Base-by-base conservation (phyloP, 2,329 filamentous ascomycete species). In the Beauveria sp. region DNA sequence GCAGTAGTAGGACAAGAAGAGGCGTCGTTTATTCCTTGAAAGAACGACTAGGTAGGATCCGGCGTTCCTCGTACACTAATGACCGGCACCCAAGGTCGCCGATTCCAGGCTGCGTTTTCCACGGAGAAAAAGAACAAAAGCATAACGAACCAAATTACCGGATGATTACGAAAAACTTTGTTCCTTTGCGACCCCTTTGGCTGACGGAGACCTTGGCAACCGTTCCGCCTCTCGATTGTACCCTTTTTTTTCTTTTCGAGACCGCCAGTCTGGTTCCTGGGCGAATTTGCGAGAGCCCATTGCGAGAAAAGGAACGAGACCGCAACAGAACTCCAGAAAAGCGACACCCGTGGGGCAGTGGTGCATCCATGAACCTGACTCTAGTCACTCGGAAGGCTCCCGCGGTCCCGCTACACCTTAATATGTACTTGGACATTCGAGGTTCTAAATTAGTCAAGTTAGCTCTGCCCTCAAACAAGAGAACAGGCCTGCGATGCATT, bases 381-480 rank as follows among this genome's bases (percentile, higher is more conserved):
- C 24, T 51, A 51, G 55, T 30, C 51, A 34, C 22, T 43, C 55
- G 55, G 55, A 52, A 58, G 55, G 18, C 22, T 51, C 55, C 55
- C 55, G 55, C 55, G 55, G 55, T 58, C 48, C n/a, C 34, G 5
- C 34, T 37, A 37, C 12, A 37, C 12, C 34, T 37, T 14, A 37
- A 37, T 16, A 37, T 37, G 12, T 37, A 37, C 18, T 43, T 43
- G 7, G 18, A 8, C 9, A 30, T 43, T 55, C 37, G 18, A 55
- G 18, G 52, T 55, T 41, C 16, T 22, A 22, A 24, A 47, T 14
- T 47, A 8, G 12, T 18, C 34, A 54, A 54, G 37, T 40, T 37
- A 37, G 50, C 28, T 37, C n/a, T 52, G 18, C 18, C 50, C 30
- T 43, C 30, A 22, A 10, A 20, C 16, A 16, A 43, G 40, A 22